phyloP scores from a whole-genome alignment of 164 flowering plant species.

The Liquidambar formosana region DNA sequence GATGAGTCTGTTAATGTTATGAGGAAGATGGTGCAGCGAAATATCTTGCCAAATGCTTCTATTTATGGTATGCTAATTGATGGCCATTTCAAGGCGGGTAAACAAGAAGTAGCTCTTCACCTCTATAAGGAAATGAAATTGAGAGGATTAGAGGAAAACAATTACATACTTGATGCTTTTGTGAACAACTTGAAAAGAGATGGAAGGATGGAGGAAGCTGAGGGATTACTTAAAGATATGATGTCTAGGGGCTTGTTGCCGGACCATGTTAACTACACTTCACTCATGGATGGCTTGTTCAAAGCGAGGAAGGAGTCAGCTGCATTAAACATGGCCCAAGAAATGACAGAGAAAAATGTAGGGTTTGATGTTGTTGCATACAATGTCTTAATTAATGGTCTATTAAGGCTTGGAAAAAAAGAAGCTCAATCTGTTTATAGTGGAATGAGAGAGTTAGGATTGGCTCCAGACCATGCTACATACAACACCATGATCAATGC shows the following conservation, averaged over 20 bases:
- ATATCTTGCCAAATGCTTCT: slow-evolving; percentile 57
- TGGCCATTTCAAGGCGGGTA: slow-evolving; percentile 69
- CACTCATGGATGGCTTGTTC: slow-evolving; percentile 81
- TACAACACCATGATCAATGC: slow-evolving; percentile 73
- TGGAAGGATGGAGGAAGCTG: slow-evolving; percentile 67
- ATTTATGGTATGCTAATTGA: slow-evolving; percentile 63
- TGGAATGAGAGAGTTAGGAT: slow-evolving; percentile 55
- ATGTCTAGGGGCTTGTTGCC: slow-evolving; percentile 56
- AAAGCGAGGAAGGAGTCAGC: slow-evolving; percentile 63
- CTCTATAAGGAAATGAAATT: slow-evolving; percentile 62
- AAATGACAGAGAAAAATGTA: slow-evolving; percentile 55
- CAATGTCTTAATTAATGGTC: slow-evolving; percentile 76
- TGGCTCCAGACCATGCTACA: slow-evolving; percentile 61
- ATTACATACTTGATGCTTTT: slow-evolving; percentile 59
- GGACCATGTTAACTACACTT: slow-evolving; percentile 78
- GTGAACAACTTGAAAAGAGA: slow-evolving; percentile 65
- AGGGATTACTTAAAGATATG: slow-evolving; percentile 44
- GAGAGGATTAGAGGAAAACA: slow-evolving; percentile 54
- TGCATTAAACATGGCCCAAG: slow-evolving; percentile 64
- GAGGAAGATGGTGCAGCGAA: slow-evolving; percentile 48
- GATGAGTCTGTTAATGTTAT: slow-evolving; percentile 50
- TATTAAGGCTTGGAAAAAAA: slow-evolving; percentile 52
- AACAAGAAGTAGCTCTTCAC: slow-evolving; percentile 48
- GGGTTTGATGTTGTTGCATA: slow-evolving; percentile 69
- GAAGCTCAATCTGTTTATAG: slow-evolving; percentile 49